Conservation (phyloP, 2,329 filamentous ascomycete species). For the Ophiostoma quercus region DNA sequence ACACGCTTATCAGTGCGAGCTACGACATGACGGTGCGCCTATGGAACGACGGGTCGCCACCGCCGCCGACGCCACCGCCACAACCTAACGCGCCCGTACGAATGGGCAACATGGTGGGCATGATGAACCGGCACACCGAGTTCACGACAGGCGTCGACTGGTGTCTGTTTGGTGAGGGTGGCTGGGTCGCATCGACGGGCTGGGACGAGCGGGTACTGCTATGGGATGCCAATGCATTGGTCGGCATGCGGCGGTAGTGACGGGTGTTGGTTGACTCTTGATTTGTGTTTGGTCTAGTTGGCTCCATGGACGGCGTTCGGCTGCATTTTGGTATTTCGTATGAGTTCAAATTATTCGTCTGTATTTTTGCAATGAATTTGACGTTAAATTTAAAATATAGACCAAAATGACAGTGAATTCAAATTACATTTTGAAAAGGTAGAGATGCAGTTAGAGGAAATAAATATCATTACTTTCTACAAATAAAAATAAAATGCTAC, state of each 20-base stretch:
- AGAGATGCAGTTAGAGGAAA: no score
- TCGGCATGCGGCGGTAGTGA: slow-evolving; percentile 23
- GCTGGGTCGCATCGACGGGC: slow-evolving; percentile 89
- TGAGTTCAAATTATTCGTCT: no score
- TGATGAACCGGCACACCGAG: slow-evolving; percentile 91
- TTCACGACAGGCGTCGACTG: slow-evolving; percentile 96
- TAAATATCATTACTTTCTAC: no score
- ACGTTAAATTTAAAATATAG: no score
- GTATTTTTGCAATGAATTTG: no score
- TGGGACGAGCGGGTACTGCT: slow-evolving; percentile 91
- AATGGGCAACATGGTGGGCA: slow-evolving; percentile 66
- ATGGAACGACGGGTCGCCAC: slow-evolving; percentile 70
- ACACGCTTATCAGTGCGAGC: slow-evolving; percentile 80
- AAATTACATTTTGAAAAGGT: no score
- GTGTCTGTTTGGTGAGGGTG: slow-evolving; percentile 92
- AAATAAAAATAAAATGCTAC: no score
- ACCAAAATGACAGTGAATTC: no score
- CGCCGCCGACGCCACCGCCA: slow-evolving; percentile 23
- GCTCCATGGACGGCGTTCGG: not conserved
- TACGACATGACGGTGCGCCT: slow-evolving; percentile 98
- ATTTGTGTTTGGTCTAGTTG: not conserved
- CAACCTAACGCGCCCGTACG: slow-evolving; percentile 35
- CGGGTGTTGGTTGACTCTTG: not conserved
- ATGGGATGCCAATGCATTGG: slow-evolving; percentile 71
- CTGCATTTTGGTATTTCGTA: not conserved